Conservation (phyloP, 192 early-diverging fungal genomes). For the Paraglomus brasilianum region DNA sequence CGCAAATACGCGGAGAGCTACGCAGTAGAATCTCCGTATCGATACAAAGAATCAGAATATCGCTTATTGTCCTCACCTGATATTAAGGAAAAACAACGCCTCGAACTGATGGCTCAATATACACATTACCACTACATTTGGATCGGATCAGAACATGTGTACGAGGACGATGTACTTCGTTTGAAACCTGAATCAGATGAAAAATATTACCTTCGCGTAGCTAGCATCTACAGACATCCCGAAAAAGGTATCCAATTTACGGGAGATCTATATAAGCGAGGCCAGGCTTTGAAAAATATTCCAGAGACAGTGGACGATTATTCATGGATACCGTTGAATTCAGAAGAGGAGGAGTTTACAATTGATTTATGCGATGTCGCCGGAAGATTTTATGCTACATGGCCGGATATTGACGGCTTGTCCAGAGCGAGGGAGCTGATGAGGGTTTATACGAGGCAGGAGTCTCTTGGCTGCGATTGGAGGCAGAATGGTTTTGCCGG, state of each 20-base stretch:
- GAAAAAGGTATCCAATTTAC: constrained; percentile 21
- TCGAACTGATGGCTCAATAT: too few species aligned
- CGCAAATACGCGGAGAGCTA: too few species aligned
- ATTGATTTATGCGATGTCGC: constrained; percentile 1
- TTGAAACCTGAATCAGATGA: not conserved
- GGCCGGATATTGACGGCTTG: not conserved
- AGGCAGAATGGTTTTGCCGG: too few species aligned
- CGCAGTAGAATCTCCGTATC: too few species aligned
- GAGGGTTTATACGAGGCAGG: too few species aligned
- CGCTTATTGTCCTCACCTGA: too few species aligned
- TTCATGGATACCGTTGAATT: not conserved
- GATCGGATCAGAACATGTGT: constrained; percentile 4
- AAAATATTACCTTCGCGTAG: not conserved
- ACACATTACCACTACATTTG: constrained; percentile 1
- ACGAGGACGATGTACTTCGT: not conserved
- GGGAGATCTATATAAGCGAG: not conserved
- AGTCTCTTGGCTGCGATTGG: too few species aligned
- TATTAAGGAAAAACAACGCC: too few species aligned
- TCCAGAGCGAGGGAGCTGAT: too few species aligned
- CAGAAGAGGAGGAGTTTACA: not conserved
- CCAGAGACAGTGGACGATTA: not conserved
- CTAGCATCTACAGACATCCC: not conserved
- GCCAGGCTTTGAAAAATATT: too few species aligned
- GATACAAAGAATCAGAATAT: too few species aligned
- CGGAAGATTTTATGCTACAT: constrained; percentile 16